Base-by-base conservation (phyloP, 352 stramenopile genomes). In the Pythium plurisporium region DNA sequence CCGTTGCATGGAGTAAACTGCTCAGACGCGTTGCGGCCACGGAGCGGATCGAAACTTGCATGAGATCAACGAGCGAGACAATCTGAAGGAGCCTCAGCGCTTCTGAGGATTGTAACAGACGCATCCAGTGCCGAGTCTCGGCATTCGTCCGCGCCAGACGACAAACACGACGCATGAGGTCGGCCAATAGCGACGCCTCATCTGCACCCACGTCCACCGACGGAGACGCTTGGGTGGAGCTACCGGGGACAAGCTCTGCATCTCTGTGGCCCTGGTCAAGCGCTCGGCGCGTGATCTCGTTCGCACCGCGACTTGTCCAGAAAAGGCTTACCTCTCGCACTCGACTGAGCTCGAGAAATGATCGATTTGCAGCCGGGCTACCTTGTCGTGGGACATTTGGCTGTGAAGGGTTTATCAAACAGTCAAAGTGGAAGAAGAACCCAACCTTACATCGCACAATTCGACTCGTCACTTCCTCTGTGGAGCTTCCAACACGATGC, bases 391-490 rank as follows among this genome's bases (percentile, higher is more conserved):
- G 9, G 4, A 15, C 49, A 26, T 34, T 9, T 17, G 29, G 25
- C 8, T 50, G 52, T 17, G 49, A 2, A 0, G 17, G n/a, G n/a
- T n/a, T n/a, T n/a, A n/a, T n/a, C n/a, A n/a, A 20, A 6, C 22
- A 15, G n/a, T 50, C 64, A 44, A 76, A 81, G 42, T 86, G 73
- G 46, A 86, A 78, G 57, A 76, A 78, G 44, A 80, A 80, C 4
- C 5, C 9, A 5, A 50, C 11, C 12, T 50, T 65, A 48, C n/a
- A 65, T 47, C 23, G 58, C 46, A 50, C 58, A 15, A 37, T 12
- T 2, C 26, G 11, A 6, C 12, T 25, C 7, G 4, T 19, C 5
- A 20, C 33, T 6, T 48, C 31, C 15, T 47, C 19, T 10, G 37
- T 4, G n/a, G 23, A 2, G 33, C n/a, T 11, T 3, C n/a, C 43